A percentile compares a stretch with the other conserved stretches of the same genome.
phyloP scores from a whole-genome alignment of 2,329 filamentous ascomycete genomes.

The Cladophialophora bantiana region DNA sequence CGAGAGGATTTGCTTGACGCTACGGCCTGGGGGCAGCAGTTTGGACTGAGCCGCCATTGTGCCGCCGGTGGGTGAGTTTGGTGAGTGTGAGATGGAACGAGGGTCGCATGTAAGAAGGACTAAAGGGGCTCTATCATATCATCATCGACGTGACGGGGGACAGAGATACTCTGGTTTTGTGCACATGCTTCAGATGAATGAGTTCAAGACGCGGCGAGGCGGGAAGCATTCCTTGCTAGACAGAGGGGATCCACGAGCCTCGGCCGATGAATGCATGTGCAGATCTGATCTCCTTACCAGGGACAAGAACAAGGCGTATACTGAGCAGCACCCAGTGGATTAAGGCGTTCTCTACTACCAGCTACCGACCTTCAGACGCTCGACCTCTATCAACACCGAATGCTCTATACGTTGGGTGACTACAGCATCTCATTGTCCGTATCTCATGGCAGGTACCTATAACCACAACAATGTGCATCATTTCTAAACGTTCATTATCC shows the following conservation, averaged over 20 bases:
- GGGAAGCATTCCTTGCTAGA: conserved; percentile 73
- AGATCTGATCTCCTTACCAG: not conserved
- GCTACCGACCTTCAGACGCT: no score
- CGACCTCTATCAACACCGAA: not conserved
- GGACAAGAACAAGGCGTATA: conserved; percentile 2
- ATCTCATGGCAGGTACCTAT: not conserved
- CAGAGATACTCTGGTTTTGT: conserved; percentile 59
- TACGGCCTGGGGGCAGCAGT: conserved; percentile 66
- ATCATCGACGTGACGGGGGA: not conserved
- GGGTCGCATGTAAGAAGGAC: not conserved
- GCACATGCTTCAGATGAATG: conserved; percentile 76
- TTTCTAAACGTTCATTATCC: not conserved
- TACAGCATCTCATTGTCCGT: not conserved
- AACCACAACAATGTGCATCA: not conserved
- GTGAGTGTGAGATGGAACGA: not conserved
- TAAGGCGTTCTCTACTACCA: no score
- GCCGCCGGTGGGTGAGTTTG: not conserved
- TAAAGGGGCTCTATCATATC: conserved; percentile 5
- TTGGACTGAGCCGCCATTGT: conserved; percentile 79
- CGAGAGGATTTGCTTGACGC: conserved; percentile 69
- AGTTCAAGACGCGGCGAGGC: conserved; percentile 66
- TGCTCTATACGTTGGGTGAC: not conserved
- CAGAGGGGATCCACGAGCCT: not conserved
- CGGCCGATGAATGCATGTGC: not conserved
- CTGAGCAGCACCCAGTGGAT: no score